A percentile compares a stretch with the other conserved stretches of the same genome.
Evolutionary conservation across 352 stramenopile genomes (phyloP).

Genomic region (Phytopythium delawarense): DNA sequence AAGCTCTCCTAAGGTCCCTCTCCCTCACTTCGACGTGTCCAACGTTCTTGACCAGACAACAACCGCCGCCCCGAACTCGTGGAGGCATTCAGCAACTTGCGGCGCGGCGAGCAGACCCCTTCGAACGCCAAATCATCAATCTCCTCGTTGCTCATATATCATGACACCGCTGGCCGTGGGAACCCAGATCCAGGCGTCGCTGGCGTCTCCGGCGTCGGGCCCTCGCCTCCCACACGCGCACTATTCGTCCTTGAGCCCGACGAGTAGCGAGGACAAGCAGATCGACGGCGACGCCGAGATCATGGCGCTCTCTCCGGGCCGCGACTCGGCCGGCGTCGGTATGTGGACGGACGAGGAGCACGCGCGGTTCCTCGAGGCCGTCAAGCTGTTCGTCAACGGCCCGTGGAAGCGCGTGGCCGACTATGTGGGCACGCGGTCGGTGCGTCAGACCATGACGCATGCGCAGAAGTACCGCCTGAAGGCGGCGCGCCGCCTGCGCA

Average conservation of each 20-base stretch:
- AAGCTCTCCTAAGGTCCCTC: background rate
- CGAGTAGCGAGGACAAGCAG: slow-evolving; percentile 14
- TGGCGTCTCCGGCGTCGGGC: background rate
- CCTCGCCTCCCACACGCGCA: slow-evolving; percentile 15
- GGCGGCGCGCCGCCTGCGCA: slow-evolving; percentile 45
- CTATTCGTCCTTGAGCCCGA: slow-evolving; percentile 11
- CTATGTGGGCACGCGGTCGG: slow-evolving; percentile 69
- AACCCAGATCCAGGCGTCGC: background rate
- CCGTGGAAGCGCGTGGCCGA: slow-evolving; percentile 71
- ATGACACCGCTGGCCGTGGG: background rate
- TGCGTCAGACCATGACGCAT: slow-evolving; percentile 81
- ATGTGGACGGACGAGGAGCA: slow-evolving; percentile 74
- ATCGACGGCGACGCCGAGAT: background rate
- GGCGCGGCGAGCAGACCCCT: background rate
- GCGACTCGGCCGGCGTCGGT: slow-evolving; percentile 21
- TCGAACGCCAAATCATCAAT: slow-evolving; percentile 1
- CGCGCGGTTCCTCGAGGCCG: slow-evolving; percentile 64
- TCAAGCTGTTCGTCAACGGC: slow-evolving; percentile 69
- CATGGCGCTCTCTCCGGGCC: slow-evolving; percentile 4
- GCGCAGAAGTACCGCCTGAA: slow-evolving; percentile 77
- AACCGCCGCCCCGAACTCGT: background rate
- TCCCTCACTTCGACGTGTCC: slow-evolving; percentile 3
- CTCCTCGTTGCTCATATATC: slow-evolving; percentile 3
- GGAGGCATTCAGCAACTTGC: slow-evolving; percentile 5
- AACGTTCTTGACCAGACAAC: slow-evolving; percentile 2